Conservation (phyloP, 257 asterid species). For the Misopates orontium region DNA sequence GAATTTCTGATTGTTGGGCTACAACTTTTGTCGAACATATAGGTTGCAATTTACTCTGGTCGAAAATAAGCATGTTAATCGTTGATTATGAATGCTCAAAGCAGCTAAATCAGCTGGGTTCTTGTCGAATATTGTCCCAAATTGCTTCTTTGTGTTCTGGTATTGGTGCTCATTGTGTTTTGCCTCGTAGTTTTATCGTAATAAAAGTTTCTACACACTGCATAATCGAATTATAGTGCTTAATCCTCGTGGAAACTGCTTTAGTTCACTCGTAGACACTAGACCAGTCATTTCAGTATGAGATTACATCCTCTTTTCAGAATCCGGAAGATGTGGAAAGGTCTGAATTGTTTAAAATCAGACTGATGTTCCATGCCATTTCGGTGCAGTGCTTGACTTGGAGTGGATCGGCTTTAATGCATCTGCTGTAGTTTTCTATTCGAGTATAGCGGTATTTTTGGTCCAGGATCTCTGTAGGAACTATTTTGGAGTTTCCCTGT, state of each 20-base stretch:
- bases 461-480: neutral
- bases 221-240: no score
- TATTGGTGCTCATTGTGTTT: no score
- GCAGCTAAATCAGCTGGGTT: constrained; percentile 7
- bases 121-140: no score
- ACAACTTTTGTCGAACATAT: constrained; percentile 1
- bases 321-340: neutral
- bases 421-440: neutral
- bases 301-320: neutral
- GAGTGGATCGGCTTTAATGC: neutral
- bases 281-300: no score
- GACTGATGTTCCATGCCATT: neutral
- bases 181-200: no score
- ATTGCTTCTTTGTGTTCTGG: no score
- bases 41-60: neutral
- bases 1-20: constrained; percentile 8
- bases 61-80: neutral
- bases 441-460: neutral
- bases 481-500: neutral
- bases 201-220: no score
- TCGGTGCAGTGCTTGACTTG: neutral
- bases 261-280: no score
- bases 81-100: neutral
- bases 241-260: no score
- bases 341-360: neutral